A percentile compares a stretch with the other conserved stretches of the same genome.
Evolutionary conservation across 2,329 filamentous ascomycete species (phyloP).

Genomic region (Aspergillus phoenicis): DNA sequence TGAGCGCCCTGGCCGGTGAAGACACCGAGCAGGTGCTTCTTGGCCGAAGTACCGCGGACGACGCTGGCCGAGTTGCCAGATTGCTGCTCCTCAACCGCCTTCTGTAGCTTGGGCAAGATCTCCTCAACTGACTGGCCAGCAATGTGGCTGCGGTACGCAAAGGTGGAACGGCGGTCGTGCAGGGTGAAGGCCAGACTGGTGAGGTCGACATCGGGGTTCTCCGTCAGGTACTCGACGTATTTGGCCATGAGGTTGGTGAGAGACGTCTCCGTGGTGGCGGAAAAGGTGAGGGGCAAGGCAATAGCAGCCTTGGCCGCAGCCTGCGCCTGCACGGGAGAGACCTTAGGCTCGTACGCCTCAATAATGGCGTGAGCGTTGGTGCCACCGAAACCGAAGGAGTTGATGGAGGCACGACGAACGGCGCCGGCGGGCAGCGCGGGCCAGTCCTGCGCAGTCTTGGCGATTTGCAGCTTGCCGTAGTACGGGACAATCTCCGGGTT

Average conservation of each 20-base stretch:
- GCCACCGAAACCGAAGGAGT: conserved; percentile 43
- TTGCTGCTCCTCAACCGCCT: not conserved
- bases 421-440: conserved; percentile 24
- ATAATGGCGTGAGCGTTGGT: conserved; percentile 41
- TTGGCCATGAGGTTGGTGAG: conserved; percentile 7
- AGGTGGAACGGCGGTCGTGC: not conserved
- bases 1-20: conserved; percentile 24
- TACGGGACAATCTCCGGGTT: conserved; percentile 24
- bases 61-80: not conserved
- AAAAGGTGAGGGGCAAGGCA: conserved; percentile 25
- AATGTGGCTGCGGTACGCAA: not conserved
- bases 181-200: not conserved
- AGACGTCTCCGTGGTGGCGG: conserved; percentile 23
- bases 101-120: not conserved
- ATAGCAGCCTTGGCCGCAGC: not conserved
- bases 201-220: not conserved
- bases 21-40: conserved; percentile 24
- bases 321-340: not conserved
- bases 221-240: conserved; percentile 4
- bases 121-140: not conserved
- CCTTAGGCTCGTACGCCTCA: conserved; percentile 24
- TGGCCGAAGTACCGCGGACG: not conserved
- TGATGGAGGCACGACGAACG: conserved; percentile 41
- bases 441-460: conserved; percentile 22
- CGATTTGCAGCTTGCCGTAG: conserved; percentile 21